These are phyloP conservation scores for Taphrina pruni DNA, from an alignment of 1,139 yeast species.

Conservation along the genomic window DNA sequence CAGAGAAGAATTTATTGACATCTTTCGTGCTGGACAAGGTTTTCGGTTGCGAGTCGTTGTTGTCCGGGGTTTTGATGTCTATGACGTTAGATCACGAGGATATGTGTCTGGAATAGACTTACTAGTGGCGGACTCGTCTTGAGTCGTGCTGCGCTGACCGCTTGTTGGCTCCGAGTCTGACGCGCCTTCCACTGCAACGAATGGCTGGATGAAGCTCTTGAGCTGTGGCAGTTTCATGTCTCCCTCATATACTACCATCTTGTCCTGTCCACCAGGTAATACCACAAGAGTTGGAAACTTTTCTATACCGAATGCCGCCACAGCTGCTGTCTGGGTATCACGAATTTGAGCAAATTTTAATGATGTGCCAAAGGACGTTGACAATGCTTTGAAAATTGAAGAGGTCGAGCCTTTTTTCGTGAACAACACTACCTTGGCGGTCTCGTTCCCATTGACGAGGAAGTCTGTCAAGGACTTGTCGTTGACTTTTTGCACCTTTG, in stretches of 20 bases:
- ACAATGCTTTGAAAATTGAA: slow-evolving; percentile 29
- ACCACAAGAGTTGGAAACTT: slow-evolving; percentile 17
- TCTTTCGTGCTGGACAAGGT: not conserved
- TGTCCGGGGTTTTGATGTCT: too few relatives aligned
- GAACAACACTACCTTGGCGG: slow-evolving; percentile 27
- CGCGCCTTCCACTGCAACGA: not conserved
- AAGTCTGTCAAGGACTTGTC: slow-evolving; percentile 1
- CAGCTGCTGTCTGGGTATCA: slow-evolving; percentile 10
- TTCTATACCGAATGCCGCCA: slow-evolving; percentile 10
- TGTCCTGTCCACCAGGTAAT: slow-evolving; percentile 18
- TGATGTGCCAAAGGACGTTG: slow-evolving; percentile 18
- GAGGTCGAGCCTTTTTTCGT: slow-evolving; percentile 32
- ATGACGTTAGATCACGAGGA: not conserved
- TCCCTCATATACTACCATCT: slow-evolving; percentile 6
- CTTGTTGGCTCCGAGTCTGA: not conserved
- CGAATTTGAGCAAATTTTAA: slow-evolving; percentile 28
- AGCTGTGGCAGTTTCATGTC: slow-evolving; percentile 20
- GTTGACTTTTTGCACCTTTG: slow-evolving; percentile 16
- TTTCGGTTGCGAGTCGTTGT: too few relatives aligned
- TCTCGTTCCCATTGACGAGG: slow-evolving; percentile 7
- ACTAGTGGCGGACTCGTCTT: not conserved
- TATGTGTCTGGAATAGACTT: not conserved
- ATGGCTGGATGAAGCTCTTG: not conserved
- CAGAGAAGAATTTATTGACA: not conserved
- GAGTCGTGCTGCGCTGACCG: not conserved